These are phyloP conservation scores for Fusarium sp. DNA, from an alignment of 2,329 filamentous ascomycete species.

Conservation along the genomic window DNA sequence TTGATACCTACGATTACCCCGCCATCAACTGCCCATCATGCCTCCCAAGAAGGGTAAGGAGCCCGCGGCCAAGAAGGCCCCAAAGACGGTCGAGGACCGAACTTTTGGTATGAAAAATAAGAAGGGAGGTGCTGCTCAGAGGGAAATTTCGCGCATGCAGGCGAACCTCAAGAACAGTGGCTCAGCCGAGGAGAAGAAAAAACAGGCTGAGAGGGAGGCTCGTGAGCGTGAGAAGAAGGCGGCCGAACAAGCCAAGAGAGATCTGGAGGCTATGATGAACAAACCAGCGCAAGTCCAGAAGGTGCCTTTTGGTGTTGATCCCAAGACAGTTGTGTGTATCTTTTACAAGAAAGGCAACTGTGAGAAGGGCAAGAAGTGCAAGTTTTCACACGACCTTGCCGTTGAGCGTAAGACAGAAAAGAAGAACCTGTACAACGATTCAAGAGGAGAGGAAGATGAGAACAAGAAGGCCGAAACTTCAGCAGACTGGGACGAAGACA, in stretches of 20 bases:
- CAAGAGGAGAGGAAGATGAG: constrained; percentile 72
- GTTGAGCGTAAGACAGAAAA: constrained; percentile 93
- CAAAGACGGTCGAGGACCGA: constrained; percentile 85
- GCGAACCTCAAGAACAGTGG: constrained; percentile 77
- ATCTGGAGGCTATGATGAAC: constrained; percentile 83
- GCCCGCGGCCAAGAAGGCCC: constrained; percentile 63
- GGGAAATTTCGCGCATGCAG: constrained; percentile 84
- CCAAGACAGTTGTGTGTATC: constrained; percentile 95
- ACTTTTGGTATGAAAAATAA: constrained; percentile 99
- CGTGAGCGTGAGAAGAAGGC: constrained; percentile 91
- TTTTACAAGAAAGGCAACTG: constrained; percentile 98
- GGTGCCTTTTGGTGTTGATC: constrained; percentile 95
- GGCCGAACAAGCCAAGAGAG: constrained; percentile 82
- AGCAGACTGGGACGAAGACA: constrained; percentile 97
- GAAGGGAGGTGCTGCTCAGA: constrained; percentile 91
- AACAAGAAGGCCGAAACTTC: constrained; percentile 91
- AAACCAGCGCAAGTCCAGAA: constrained; percentile 97
- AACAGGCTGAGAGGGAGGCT: constrained; percentile 69
- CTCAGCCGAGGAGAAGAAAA: constrained; percentile 87
- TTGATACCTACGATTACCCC: constrained; percentile 38
- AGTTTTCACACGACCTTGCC: constrained; percentile 91
- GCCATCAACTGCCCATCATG: constrained; percentile 63
- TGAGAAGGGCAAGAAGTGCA: constrained; percentile 97
- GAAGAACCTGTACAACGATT: constrained; percentile 89
- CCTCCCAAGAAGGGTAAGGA: constrained; percentile 73